Evolutionary conservation across 352 stramenopile genomes (phyloP).

Genomic region (Phytophthora fragariae): DNA sequence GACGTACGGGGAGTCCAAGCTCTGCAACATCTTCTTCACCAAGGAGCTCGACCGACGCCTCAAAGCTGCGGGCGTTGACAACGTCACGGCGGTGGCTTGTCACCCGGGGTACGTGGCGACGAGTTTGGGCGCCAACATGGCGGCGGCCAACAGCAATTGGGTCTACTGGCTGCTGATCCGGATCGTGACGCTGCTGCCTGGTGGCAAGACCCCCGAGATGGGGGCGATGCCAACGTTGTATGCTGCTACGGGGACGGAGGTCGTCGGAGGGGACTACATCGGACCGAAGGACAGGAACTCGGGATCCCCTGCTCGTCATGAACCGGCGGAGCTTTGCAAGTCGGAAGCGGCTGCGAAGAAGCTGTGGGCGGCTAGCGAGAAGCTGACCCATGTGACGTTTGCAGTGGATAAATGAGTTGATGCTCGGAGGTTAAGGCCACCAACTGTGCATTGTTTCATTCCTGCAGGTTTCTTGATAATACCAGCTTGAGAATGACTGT

Average conservation of each 20-base stretch:
- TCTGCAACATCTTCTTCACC: constrained; percentile 64
- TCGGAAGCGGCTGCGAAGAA: constrained; percentile 38
- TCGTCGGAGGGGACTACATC: constrained; percentile 36
- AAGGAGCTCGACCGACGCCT: constrained; percentile 51
- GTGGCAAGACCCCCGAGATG: constrained; percentile 31
- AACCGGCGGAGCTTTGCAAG: constrained; percentile 37
- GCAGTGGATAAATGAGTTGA: constrained; percentile 13
- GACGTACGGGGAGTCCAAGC: constrained; percentile 56
- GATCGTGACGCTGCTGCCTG: constrained; percentile 26
- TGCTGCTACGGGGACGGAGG: constrained; percentile 30
- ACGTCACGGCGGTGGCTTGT: constrained; percentile 29
- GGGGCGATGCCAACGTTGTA: constrained; percentile 39
- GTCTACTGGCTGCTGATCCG: constrained; percentile 32
- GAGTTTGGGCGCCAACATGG: constrained; percentile 33
- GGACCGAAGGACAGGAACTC: constrained; percentile 27
- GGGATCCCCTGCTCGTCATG: constrained; percentile 43
- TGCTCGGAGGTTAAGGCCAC: too few relatives aligned
- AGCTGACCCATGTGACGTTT: constrained; percentile 37
- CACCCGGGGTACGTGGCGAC: constrained; percentile 52
- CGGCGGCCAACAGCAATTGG: constrained; percentile 38
- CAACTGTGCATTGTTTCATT: too few relatives aligned
- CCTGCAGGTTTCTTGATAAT: too few relatives aligned
- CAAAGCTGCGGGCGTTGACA: constrained; percentile 25
- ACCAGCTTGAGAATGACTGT: too few relatives aligned
- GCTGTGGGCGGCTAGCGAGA: constrained; percentile 59